phyloP scores from a whole-genome alignment of 1,284 basidiomycete species.

The Cutaneotrichosporon sp. region DNA sequence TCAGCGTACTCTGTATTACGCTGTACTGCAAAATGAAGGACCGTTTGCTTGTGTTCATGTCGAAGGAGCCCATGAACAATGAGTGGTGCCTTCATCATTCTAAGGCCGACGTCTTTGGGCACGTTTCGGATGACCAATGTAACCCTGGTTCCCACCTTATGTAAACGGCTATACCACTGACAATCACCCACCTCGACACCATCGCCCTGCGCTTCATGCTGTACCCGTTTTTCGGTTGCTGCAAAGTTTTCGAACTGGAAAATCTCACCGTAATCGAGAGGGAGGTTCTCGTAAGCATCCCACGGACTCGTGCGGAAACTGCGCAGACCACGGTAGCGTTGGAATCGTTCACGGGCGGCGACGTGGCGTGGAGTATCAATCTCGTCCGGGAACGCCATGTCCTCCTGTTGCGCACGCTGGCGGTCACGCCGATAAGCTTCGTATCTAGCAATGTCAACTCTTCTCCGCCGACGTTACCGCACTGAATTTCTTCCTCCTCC shows the following conservation, averaged over 20 bases:
- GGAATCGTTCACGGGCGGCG: slow-evolving; percentile 81
- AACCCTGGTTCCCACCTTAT: slow-evolving; percentile 71
- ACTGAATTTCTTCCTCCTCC: slow-evolving; percentile 81
- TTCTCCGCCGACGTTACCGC: slow-evolving; percentile 34
- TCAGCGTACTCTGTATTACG: slow-evolving; percentile 91
- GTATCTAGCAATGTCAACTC: slow-evolving; percentile 52
- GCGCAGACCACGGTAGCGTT: slow-evolving; percentile 83
- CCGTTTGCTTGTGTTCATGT: slow-evolving; percentile 94
- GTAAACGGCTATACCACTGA: neutral
- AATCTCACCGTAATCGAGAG: slow-evolving; percentile 86
- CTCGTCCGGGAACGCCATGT: slow-evolving; percentile 88
- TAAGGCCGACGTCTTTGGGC: slow-evolving; percentile 52
- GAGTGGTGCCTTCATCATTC: slow-evolving; percentile 54
- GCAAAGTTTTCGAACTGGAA: slow-evolving; percentile 97
- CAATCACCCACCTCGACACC: slow-evolving; percentile 59
- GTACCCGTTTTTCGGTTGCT: slow-evolving; percentile 73
- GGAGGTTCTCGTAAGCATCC: slow-evolving; percentile 96
- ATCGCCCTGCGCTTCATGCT: slow-evolving; percentile 60
- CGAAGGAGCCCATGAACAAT: slow-evolving; percentile 78
- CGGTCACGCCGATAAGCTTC: slow-evolving; percentile 60
- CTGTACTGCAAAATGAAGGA: slow-evolving; percentile 87
- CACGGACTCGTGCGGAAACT: slow-evolving; percentile 93
- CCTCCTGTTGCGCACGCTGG: slow-evolving; percentile 61
- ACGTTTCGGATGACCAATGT: slow-evolving; percentile 67
- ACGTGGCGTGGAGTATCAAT: slow-evolving; percentile 91